Conservation (phyloP, 1,139 yeast genomes). For the Lodderomyces theae region DNA sequence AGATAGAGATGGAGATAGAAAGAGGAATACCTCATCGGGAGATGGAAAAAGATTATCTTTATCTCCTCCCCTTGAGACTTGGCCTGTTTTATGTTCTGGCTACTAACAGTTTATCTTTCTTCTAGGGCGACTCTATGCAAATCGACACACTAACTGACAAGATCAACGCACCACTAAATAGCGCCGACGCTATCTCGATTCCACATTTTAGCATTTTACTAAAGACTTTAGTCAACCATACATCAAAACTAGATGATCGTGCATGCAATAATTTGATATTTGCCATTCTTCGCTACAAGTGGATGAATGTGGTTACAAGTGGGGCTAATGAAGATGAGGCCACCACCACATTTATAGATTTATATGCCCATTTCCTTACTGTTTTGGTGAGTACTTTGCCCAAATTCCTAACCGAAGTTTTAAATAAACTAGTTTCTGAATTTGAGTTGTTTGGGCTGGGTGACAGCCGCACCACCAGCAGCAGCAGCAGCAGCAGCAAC, state of each 20-base stretch:
- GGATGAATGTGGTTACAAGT: slow-evolving; percentile 43
- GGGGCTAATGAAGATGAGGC: slow-evolving; percentile 21
- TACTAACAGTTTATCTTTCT: slow-evolving; percentile 20
- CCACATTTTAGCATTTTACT: slow-evolving; percentile 37
- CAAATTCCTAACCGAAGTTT: slow-evolving; percentile 85
- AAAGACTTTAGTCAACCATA: slow-evolving; percentile 32
- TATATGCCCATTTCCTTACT: slow-evolving; percentile 66
- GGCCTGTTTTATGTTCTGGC: slow-evolving; percentile 3
- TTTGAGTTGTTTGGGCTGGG: slow-evolving; percentile 31
- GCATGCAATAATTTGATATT: slow-evolving; percentile 31
- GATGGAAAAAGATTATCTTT: too few species aligned
- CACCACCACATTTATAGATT: slow-evolving; percentile 38
- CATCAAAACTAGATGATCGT: slow-evolving; percentile 39
- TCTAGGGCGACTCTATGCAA: slow-evolving; percentile 36
- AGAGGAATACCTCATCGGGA: too few species aligned
- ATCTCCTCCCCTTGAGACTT: too few species aligned
- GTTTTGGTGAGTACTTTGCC: slow-evolving; percentile 85
- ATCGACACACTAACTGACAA: slow-evolving; percentile 38
- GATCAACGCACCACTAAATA: slow-evolving; percentile 31
- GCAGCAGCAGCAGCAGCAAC: too few species aligned
- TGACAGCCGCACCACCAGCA: slow-evolving; percentile 7
- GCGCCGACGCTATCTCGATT: slow-evolving; percentile 35
- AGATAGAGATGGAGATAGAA: not conserved
- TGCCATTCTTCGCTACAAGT: slow-evolving; percentile 44
- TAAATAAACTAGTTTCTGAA: slow-evolving; percentile 59